phyloP scores from a whole-genome alignment of 202 grass and related monocot species.

The Bolboschoenoplectus hybrid region DNA sequence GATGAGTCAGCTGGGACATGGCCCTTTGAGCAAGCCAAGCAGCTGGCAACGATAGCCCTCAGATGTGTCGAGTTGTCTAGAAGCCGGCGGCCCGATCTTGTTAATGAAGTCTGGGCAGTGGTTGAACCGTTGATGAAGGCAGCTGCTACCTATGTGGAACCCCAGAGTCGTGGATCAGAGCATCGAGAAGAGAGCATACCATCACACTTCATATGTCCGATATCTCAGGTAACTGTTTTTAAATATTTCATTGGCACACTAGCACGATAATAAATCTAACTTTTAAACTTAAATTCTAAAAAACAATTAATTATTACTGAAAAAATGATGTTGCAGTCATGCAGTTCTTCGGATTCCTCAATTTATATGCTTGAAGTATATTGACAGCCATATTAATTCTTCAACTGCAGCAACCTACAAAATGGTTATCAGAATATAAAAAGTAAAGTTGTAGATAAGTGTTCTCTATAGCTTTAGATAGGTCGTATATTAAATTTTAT shows the following conservation, averaged over 20 bases:
- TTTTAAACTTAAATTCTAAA: background rate
- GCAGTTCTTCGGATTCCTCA: background rate
- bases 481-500: background rate
- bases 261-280: no score
- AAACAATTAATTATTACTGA: background rate
- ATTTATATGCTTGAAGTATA: background rate
- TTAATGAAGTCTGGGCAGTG: slow-evolving; percentile 37
- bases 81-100: slow-evolving; percentile 38
- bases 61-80: slow-evolving; percentile 41
- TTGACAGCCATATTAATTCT: background rate
- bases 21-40: slow-evolving; percentile 62
- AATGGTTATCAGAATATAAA: background rate
- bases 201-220: slow-evolving; percentile 73
- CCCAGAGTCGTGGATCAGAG: background rate
- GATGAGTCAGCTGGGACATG: slow-evolving; percentile 65
- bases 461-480: background rate
- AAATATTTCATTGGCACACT: slow-evolving; percentile 6
- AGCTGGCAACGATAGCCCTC: slow-evolving; percentile 41
- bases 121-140: slow-evolving; percentile 44
- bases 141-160: slow-evolving; percentile 21
- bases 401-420: background rate
- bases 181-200: background rate
- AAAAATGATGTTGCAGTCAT: background rate
- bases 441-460: background rate
- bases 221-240: slow-evolving; percentile 58